These are phyloP conservation scores for Suhomyces prunicola DNA, from an alignment of 805 yeast species.

Conservation along the genomic window DNA sequence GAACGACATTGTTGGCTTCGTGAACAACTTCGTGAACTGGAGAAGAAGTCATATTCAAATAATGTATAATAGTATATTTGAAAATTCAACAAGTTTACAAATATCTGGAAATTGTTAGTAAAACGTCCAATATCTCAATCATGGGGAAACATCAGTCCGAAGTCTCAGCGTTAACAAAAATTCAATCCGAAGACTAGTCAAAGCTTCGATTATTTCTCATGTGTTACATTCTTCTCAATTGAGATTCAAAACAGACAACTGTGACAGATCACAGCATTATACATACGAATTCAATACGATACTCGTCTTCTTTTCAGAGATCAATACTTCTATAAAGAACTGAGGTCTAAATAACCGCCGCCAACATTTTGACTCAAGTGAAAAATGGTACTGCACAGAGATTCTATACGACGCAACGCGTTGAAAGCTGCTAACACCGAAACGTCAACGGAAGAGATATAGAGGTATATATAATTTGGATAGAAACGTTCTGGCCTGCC, in stretches of 20 bases:
- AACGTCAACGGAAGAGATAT: neutral
- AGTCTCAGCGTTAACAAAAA: neutral
- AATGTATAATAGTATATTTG: neutral
- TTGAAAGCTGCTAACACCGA: neutral
- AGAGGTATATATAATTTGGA: neutral
- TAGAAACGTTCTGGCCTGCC: neutral
- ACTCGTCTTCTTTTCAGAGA: neutral
- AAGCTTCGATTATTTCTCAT: neutral
- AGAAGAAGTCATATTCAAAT: constrained; percentile 21
- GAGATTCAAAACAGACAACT: neutral
- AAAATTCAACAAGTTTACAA: neutral
- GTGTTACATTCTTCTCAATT: neutral
- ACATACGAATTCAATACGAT: neutral
- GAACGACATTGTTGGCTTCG: constrained; percentile 53
- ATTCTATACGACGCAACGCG: constrained; percentile 5
- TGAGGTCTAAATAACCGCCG: neutral
- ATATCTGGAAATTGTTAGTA: neutral
- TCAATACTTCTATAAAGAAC: neutral
- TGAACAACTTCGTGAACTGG: constrained; percentile 49
- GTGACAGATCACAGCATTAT: neutral
- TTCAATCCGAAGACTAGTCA: neutral
- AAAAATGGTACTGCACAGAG: constrained; percentile 3
- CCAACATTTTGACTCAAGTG: constrained; percentile 4
- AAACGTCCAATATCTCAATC: neutral
- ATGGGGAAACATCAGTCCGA: neutral